These are phyloP conservation scores for Phytopythium ostracodes DNA, from an alignment of 352 stramenopile genomes.

Conservation along the genomic window DNA sequence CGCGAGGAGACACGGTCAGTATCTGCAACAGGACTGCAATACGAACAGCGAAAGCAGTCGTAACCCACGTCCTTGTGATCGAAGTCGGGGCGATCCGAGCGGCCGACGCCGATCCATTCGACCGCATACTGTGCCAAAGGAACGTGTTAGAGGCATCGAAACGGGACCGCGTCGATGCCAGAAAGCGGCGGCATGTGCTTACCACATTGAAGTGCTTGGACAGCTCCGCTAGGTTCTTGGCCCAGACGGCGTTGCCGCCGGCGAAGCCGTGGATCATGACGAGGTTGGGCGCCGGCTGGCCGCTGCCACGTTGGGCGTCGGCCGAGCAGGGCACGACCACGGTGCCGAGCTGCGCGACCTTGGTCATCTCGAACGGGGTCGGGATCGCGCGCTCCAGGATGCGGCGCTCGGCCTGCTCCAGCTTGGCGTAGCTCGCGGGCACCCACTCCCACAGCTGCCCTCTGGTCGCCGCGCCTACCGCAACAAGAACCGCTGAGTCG, in stretches of 20 bases:
- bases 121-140: constrained; percentile 57
- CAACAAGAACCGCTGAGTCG: constrained; percentile 41
- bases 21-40: not conserved
- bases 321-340: constrained; percentile 76
- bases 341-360: constrained; percentile 72
- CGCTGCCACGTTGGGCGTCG: constrained; percentile 12
- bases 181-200: constrained; percentile 10
- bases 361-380: constrained; percentile 69
- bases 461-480: constrained; percentile 53
- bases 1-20: constrained; percentile 2
- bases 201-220: constrained; percentile 85
- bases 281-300: constrained; percentile 49
- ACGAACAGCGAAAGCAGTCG: not conserved
- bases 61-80: constrained; percentile 55
- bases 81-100: constrained; percentile 76
- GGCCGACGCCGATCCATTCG: constrained; percentile 79
- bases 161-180: no score
- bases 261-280: constrained; percentile 82
- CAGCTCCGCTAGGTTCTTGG: constrained; percentile 74
- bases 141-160: not conserved
- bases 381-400: constrained; percentile 48
- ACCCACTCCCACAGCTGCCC: constrained; percentile 70
- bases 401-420: constrained; percentile 58
- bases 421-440: constrained; percentile 56
- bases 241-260: constrained; percentile 76